Conservation (phyloP, 1,284 basidiomycete genomes). For the Austroboletus niveus region DNA sequence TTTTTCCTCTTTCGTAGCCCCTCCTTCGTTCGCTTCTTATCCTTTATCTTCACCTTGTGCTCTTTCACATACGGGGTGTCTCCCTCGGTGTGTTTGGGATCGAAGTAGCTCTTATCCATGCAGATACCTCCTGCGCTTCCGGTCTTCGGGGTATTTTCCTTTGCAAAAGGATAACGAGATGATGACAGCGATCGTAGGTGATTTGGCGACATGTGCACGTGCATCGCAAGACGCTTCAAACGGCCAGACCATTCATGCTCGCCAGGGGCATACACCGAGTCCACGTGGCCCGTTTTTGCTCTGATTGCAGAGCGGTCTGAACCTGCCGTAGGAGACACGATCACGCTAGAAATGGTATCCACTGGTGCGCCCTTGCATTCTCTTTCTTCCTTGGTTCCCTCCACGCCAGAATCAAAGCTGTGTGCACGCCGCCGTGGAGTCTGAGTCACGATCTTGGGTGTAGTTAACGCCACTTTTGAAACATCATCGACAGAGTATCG, state of each 20-base stretch:
- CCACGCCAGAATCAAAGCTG: slow-evolving; percentile 10
- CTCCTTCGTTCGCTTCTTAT: slow-evolving; percentile 42
- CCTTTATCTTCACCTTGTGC: slow-evolving; percentile 25
- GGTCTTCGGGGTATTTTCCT: slow-evolving; percentile 35
- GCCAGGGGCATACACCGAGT: slow-evolving; percentile 2
- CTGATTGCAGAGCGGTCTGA: slow-evolving; percentile 8
- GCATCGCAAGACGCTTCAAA: slow-evolving; percentile 23
- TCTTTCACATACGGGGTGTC: slow-evolving; percentile 16
- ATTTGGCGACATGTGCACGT: slow-evolving; percentile 12
- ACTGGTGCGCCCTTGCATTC: slow-evolving; percentile 9
- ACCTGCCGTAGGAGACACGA: slow-evolving; percentile 17
- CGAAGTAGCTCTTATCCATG: slow-evolving; percentile 29
- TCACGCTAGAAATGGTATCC: slow-evolving; percentile 16
- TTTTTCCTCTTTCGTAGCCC: slow-evolving; percentile 68
- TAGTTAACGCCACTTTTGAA: not conserved
- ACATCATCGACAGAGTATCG: slow-evolving; percentile 38
- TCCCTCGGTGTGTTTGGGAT: slow-evolving; percentile 25
- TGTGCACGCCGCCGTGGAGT: slow-evolving; percentile 4
- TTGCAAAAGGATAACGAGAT: slow-evolving; percentile 10
- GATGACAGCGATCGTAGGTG: slow-evolving; percentile 15
- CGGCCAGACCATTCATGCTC: slow-evolving; percentile 26
- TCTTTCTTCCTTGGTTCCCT: not conserved
- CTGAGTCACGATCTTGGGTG: not conserved
- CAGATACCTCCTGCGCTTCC: slow-evolving; percentile 20
- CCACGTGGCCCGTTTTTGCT: not conserved